Base-by-base conservation (phyloP, 163 green algal genomes). In the Chloromonas sp. region DNA sequence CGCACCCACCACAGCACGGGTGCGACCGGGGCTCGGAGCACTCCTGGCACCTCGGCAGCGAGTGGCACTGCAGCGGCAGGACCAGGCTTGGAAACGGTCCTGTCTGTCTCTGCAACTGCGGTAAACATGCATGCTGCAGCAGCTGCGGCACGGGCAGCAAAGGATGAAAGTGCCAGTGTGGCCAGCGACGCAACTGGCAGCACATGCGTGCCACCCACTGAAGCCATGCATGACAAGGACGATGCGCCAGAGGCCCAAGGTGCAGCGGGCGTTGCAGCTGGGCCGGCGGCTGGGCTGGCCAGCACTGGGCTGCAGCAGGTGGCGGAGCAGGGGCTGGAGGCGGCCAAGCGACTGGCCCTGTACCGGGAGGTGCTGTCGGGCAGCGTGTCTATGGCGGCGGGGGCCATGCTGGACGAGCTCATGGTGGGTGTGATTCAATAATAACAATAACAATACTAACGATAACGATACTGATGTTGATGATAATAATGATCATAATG, bases 301-400 rank as follows among this genome's bases (percentile, higher is more conserved):
- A 14, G 5, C 5, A 36, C 71, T 11, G 71, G 13, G 14, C 13
- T 3, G 5, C 36, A 79, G 71, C 5, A n/a, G 71, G 71, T 36
- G 2, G 5, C 36, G 71, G 57, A 60, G 36, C n/a, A 2, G n/a
- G 77, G 77, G 3, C 77, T 81, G 15, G 77, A 81, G 77, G 14
- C 77, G 3, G 77, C 60, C 2, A 81, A 81, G 77, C 77, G 77
- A 1, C 77, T 81, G 77, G n/a, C 36, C n/a, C n/a, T 81, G 77
- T 81, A 81, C 77, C 15, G 15, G 77, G 77, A 81, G 77, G 2
- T 60, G 3, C 11, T 81, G 77, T 15, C n/a, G 36, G 14, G 57
- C 14, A 81, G 36, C 77, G 15, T 81, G 77, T 57, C 57, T 36
- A 3, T n/a, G 3, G 57, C 36, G 15, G 77, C 14, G 2, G 77